Evolutionary conservation across 2,329 filamentous ascomycete species (phyloP).

Genomic region (Penicillium psychrosexuale): DNA sequence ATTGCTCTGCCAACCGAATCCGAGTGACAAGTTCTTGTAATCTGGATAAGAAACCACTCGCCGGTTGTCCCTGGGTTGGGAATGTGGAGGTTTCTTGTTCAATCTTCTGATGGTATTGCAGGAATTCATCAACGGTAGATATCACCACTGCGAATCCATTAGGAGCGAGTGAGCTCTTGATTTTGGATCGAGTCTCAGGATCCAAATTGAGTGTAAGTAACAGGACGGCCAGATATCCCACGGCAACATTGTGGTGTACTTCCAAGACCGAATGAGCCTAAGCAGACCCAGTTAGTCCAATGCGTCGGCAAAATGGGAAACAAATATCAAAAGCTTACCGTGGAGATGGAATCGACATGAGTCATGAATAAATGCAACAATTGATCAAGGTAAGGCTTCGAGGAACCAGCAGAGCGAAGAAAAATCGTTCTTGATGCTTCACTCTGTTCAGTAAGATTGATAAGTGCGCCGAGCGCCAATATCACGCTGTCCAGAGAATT

Average conservation of each 20-base stretch:
- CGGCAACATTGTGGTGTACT: slow-evolving; percentile 73
- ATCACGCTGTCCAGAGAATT: slow-evolving; percentile 68
- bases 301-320: neutral
- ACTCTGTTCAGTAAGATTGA: slow-evolving; percentile 82
- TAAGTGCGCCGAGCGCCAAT: slow-evolving; percentile 74
- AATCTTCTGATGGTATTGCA: slow-evolving; percentile 58
- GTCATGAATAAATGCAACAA: slow-evolving; percentile 66
- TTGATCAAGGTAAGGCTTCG: slow-evolving; percentile 51
- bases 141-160: slow-evolving; percentile 52
- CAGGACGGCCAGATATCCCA: slow-evolving; percentile 81
- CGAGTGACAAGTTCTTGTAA: slow-evolving; percentile 53
- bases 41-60: slow-evolving; percentile 52
- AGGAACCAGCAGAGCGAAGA: slow-evolving; percentile 39
- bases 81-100: slow-evolving; percentile 47
- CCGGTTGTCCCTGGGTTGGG: slow-evolving; percentile 46
- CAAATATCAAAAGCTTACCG: slow-evolving; percentile 53
- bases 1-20: slow-evolving; percentile 32
- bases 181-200: slow-evolving; percentile 40
- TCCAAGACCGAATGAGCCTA: slow-evolving; percentile 61
- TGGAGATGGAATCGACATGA: slow-evolving; percentile 61
- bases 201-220: slow-evolving; percentile 75
- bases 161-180: slow-evolving; percentile 46
- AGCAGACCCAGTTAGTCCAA: slow-evolving; percentile 13
- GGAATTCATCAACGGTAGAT: slow-evolving; percentile 60
- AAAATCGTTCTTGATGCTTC: slow-evolving; percentile 56